Conservation (phyloP, 192 early-diverging fungal genomes). For the Podila epigama region DNA sequence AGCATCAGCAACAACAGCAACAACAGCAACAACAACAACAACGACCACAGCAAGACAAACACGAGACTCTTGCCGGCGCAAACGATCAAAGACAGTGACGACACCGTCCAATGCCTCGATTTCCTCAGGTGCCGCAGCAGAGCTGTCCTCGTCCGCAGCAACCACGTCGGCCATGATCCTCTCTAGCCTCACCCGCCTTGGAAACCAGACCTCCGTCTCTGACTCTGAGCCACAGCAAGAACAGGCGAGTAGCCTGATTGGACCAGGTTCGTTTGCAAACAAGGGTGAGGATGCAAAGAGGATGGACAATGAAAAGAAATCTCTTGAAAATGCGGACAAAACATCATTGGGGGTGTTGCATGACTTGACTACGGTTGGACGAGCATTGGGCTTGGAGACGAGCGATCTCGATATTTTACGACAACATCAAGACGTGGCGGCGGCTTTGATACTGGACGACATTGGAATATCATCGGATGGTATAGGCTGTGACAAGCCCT, state of each 20-base stretch:
- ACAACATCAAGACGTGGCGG: background rate
- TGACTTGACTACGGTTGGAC: background rate
- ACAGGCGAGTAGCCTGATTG: background rate
- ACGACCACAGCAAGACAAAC: no score
- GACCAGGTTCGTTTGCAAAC: background rate
- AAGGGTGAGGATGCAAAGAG: background rate
- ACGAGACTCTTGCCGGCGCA: no score
- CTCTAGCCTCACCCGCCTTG: no score
- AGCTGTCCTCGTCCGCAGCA: no score
- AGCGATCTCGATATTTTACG: background rate
- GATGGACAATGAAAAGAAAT: background rate
- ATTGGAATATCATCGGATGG: background rate
- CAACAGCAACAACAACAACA: no score
- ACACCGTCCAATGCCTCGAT: no score
- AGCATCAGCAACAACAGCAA: background rate
- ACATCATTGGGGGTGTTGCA: background rate
- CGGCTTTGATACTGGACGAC: background rate
- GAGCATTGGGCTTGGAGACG: background rate
- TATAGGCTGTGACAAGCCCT: conserved; percentile 71
- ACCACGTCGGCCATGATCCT: no score
- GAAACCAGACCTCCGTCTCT: background rate
- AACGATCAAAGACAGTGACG: no score
- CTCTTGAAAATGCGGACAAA: background rate
- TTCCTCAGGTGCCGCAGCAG: no score
- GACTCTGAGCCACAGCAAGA: background rate